Base-by-base conservation (phyloP, 2,329 filamentous ascomycete genomes). In the Aureobasidium sp. region DNA sequence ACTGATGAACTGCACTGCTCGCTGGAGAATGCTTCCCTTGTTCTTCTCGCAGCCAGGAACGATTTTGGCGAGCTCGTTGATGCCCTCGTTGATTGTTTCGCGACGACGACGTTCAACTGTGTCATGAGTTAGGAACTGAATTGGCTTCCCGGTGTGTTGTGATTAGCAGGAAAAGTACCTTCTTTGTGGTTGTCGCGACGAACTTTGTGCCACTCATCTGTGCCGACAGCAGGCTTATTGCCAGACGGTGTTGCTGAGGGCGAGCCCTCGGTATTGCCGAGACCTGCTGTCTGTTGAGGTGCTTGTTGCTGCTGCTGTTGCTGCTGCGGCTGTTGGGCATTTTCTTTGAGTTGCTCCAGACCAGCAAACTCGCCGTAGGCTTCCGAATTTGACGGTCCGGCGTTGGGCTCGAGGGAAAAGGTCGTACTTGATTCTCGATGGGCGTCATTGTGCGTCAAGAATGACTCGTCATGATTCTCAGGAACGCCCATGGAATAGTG, bases 171-270 rank as follows among this genome's bases (percentile, higher is more conserved):
- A n/a, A n/a, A 44, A 67, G 79, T 72, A 93, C 91, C 93, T 78
- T 97, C 91, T 80, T 98, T 98, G 74, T 98, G 93, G 60, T 97
- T 98, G 64, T 97, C 91, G 67, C 95, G 93, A 57, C 93, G 83
- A 63, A 95, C 84, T 69, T 95, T 95, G 69, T 98, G 93, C 93
- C 93, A 98, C 70, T 97, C 91, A 51, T 95, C 89, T 2, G 90
- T 93, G 2, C 93, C 93, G n/a, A 97, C 93, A 6, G 85, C 81
- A 6, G 90, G 90, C 70, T 96, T 97, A 40, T 65, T 66, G 10
- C 30, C 47, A 11, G 45, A 38, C 8, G 56, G 49, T 3, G 35
- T 53, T n/a, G 38, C 40, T 10, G 47, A 44, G 21, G 54, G 41
- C 44, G 49, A 50, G 22, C 30, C 45, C 42, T 55, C 44, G 14